Evolutionary conservation across 1,284 basidiomycete species (phyloP), one percentile per base, ranked within the genome.

Genomic region (Austroboletus niveus): DNA sequence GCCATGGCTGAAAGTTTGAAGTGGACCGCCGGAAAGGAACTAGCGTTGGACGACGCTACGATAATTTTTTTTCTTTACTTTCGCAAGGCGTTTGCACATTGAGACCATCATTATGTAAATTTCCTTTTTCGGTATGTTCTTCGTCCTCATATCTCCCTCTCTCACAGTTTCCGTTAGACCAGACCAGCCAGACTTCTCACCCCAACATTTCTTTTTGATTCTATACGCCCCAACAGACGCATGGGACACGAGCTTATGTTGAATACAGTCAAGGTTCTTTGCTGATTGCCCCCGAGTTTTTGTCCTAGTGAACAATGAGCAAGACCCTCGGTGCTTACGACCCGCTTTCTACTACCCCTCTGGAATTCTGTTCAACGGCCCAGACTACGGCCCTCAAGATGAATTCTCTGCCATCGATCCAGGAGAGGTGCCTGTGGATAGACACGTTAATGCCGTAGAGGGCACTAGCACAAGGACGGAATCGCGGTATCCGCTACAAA

Each of bases 1-100:
- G 66, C 61, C 66, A 68, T 68, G 44, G 48, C 57, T 50, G 34
- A 51, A 52, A 15, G 38, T 11, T 47, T 48, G 46, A 41, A 35
- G 36, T 47, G 35, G 48, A 24, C 36, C 7, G 57, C 58, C 49
- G 51, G 47, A 50, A 45, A 32, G 39, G 47, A 17, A 48, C 53
- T 24, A 29, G 27, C 24, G 60, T 47, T 36, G 5, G 51, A 48
- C 56, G 48, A 38, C 30, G 14, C n/a, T 27, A 45, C 29, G 45
- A 47, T 52, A 27, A 41, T 24, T 11, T 14, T 31, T 43, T 29
- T 43, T n/a, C 46, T 42, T 38, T 52, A 41, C 17, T 17, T 17
- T 17, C 17, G 17, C 6, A 31, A 43, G 43, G 29, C 40, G 11
- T 15, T 14, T 22, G 12, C 14, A 29, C 27, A 14, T 27, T 8